Evolutionary conservation across 805 yeast genomes (phyloP), one percentile per base, ranked within the genome.

Genomic region (Hanseniaspora singularis): DNA sequence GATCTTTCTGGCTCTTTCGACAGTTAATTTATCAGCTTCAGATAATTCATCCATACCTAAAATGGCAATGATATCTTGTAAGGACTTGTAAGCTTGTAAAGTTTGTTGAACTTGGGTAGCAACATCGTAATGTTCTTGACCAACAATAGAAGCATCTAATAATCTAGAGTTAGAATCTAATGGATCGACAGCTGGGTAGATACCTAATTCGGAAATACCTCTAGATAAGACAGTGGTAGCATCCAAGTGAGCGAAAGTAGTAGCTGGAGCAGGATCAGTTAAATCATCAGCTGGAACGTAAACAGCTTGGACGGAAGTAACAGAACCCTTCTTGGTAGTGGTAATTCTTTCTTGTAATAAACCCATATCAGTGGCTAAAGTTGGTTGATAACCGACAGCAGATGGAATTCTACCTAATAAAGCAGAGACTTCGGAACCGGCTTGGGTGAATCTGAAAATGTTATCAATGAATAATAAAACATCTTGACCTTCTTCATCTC

Each of bases 401-500:
- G 98, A 92, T 71, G 98, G 98, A 70, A 89, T 89, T 85, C 98
- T 96, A 76, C 98, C 98, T 69, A 89, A 77, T 74, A 89, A 77
- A 61, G 98, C 98, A 69, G 97, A 89, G 69, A 92, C 98, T 77
- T 89, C 98, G 59, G 98, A 92, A 85, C 98, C 98, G 69, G 98
- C 98, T 81, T 89, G 98, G 71, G 98, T 89, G 80, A 89, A 89
- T 79, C 98, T 89, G 94, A 92, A 89, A 83, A 89, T 89, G 88
- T 89, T 89, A 78, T 89, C 98, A 67, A 89, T 84, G 79, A 92
- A 89, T 70, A 89, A 80, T 80, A 89, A 79, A 73, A 89, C 98
- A 82, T 92, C 98, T 79, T 92, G 96, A 73, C 98, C 98, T 77
- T 89, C 98, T 74, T 85, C 97, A 72, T 89, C 98, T 87, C 98